Conservation (phyloP, 495 filamentous ascomycete genomes). For the Aspergillus conjunctus region DNA sequence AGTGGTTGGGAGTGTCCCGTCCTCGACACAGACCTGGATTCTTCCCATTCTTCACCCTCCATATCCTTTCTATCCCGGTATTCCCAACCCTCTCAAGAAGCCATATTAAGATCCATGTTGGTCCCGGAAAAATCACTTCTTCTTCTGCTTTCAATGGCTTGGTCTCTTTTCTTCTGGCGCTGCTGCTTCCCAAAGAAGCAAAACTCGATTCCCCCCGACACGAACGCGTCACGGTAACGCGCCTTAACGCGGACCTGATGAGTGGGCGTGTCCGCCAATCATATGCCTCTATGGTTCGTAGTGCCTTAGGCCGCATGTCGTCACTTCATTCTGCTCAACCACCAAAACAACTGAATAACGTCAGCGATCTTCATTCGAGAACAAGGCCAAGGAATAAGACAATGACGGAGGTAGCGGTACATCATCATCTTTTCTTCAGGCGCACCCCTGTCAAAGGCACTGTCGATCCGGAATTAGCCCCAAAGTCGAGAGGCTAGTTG, state of each 20-base stretch:
- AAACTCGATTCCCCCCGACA: slow-evolving; percentile 15
- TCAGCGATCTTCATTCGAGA: not conserved
- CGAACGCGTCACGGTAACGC: slow-evolving; percentile 22
- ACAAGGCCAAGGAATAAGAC: slow-evolving; percentile 1
- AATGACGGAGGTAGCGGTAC: not conserved
- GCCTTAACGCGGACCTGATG: slow-evolving; percentile 22
- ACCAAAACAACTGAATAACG: not conserved
- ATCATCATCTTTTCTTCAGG: not conserved
- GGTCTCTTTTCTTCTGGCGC: not conserved
- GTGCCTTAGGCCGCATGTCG: slow-evolving; percentile 15
- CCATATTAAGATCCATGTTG: slow-evolving; percentile 4
- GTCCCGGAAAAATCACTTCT: not conserved
- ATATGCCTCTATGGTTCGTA: not conserved
- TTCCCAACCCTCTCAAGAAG: slow-evolving; percentile 4
- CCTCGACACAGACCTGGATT: slow-evolving; percentile 13
- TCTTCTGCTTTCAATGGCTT: not conserved
- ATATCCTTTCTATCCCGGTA: slow-evolving; percentile 9
- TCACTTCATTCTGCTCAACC: no score
- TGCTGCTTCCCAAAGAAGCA: slow-evolving; percentile 18
- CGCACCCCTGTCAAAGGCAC: not conserved
- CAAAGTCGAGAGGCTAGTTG: slow-evolving; percentile 9
- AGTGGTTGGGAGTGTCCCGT: slow-evolving; percentile 12
- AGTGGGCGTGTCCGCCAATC: slow-evolving; percentile 32
- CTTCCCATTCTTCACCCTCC: slow-evolving; percentile 15
- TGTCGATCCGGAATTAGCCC: slow-evolving; percentile 10